These are phyloP conservation scores for Xylaria castorea DNA, from an alignment of 495 filamentous ascomycete species.

Conservation along the genomic window DNA sequence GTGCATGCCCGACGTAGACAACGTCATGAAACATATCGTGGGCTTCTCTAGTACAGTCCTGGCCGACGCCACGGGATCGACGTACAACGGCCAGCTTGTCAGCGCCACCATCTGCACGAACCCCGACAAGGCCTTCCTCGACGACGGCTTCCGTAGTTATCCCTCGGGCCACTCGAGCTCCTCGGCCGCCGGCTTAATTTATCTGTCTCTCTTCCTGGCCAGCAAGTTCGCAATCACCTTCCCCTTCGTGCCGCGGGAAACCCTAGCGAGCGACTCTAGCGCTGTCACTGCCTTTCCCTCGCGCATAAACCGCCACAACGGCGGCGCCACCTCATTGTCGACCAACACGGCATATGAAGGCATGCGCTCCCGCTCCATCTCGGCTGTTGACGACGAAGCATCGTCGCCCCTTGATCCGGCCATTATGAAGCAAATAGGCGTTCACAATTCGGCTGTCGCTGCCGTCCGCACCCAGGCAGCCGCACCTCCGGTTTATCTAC, in stretches of 20 bases:
- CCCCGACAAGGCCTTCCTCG: slow-evolving; percentile 66
- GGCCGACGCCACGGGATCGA: slow-evolving; percentile 38
- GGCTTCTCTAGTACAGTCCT: slow-evolving; percentile 49
- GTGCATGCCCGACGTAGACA: slow-evolving; percentile 64
- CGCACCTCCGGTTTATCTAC: slow-evolving; percentile 72
- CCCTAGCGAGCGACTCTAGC: slow-evolving; percentile 42
- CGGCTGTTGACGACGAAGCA: slow-evolving; percentile 30
- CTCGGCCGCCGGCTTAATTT: slow-evolving; percentile 78
- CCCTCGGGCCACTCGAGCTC: slow-evolving; percentile 71
- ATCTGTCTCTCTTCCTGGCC: slow-evolving; percentile 73
- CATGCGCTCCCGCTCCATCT: slow-evolving; percentile 31
- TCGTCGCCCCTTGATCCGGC: slow-evolving; percentile 36
- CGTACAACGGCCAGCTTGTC: slow-evolving; percentile 60
- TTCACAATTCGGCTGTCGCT: slow-evolving; percentile 53
- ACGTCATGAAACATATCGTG: slow-evolving; percentile 50
- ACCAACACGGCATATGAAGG: slow-evolving; percentile 36
- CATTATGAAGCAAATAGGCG: slow-evolving; percentile 45
- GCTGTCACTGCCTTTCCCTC: slow-evolving; percentile 57
- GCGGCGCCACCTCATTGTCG: slow-evolving; percentile 10
- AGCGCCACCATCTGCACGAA: slow-evolving; percentile 73
- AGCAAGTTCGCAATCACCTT: slow-evolving; percentile 66
- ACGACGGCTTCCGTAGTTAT: slow-evolving; percentile 88
- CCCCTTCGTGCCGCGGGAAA: slow-evolving; percentile 60
- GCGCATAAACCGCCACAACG: slow-evolving; percentile 37
- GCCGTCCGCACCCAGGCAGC: slow-evolving; percentile 68